Evolutionary conservation across 1,284 basidiomycete species (phyloP).

Genomic region (Boletellus sp.): DNA sequence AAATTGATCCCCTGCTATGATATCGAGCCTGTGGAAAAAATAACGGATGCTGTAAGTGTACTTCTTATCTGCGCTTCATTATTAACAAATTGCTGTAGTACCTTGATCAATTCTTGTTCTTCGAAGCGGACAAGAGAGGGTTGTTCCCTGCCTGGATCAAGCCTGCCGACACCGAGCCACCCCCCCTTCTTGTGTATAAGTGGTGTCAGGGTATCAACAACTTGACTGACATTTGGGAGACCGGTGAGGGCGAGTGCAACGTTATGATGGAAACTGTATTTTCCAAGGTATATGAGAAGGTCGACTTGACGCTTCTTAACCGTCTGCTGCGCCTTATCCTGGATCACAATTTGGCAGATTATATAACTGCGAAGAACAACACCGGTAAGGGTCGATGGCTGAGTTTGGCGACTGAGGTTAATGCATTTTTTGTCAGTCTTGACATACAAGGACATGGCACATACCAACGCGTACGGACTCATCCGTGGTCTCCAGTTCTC

Average conservation of each 20-base stretch:
- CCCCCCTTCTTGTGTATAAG: slow-evolving; percentile 95
- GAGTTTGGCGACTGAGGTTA: neutral
- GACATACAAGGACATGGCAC: slow-evolving; percentile 94
- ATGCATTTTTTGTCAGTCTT: slow-evolving; percentile 46
- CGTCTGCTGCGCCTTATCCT: slow-evolving; percentile 90
- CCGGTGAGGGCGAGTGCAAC: slow-evolving; percentile 91
- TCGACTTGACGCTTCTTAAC: slow-evolving; percentile 92
- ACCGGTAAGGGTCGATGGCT: slow-evolving; percentile 45
- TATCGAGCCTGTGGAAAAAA: slow-evolving; percentile 98
- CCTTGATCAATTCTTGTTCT: slow-evolving; percentile 87
- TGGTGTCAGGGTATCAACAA: slow-evolving; percentile 96
- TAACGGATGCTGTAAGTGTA: slow-evolving; percentile 81
- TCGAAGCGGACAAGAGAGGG: slow-evolving; percentile 93
- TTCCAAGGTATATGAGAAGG: slow-evolving; percentile 96
- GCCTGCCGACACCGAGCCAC: slow-evolving; percentile 93
- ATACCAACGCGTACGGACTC: slow-evolving; percentile 88
- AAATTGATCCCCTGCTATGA: slow-evolving; percentile 98
- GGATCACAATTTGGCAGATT: slow-evolving; percentile 96
- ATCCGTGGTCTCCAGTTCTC: slow-evolving; percentile 96
- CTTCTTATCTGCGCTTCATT: neutral
- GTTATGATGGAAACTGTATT: slow-evolving; percentile 97
- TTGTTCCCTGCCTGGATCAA: slow-evolving; percentile 98
- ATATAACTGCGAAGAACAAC: slow-evolving; percentile 98
- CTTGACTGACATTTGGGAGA: slow-evolving; percentile 94
- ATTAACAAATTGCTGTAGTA: slow-evolving; percentile 49